phyloP scores from a whole-genome alignment of 805 yeast species.

The Kregervanrija delftensis region DNA sequence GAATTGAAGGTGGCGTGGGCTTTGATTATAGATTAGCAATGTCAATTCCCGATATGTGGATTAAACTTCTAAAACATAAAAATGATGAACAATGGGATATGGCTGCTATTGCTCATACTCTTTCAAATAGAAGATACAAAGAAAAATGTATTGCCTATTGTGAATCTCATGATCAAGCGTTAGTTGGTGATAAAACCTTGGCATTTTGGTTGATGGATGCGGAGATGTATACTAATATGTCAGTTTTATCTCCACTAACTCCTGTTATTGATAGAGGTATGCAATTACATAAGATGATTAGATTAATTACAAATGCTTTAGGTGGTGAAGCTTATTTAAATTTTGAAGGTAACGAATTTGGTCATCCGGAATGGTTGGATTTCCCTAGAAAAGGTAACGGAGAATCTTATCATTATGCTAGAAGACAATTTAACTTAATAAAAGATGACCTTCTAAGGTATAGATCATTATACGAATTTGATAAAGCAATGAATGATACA shows the following conservation, averaged over 20 bases:
- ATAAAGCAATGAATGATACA: conserved; percentile 71
- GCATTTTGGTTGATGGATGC: conserved; percentile 99
- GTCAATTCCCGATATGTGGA: conserved; percentile 99
- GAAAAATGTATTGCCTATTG: conserved; percentile 89
- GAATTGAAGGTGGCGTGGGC: conserved; percentile 78
- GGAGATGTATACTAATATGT: conserved; percentile 96
- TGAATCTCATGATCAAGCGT: conserved; percentile 95
- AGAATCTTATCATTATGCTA: conserved; percentile 86
- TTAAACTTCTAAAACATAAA: conserved; percentile 78
- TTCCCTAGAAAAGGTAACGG: conserved; percentile 88
- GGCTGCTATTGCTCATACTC: conserved; percentile 68
- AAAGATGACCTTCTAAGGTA: conserved; percentile 78
- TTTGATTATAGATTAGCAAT: conserved; percentile 90
- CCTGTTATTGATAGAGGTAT: conserved; percentile 84
- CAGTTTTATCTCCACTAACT: conserved; percentile 62
- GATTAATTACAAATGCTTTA: conserved; percentile 79
- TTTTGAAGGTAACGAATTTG: conserved; percentile 97
- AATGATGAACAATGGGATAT: conserved; percentile 89
- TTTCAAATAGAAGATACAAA: conserved; percentile 81
- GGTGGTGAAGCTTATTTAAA: conserved; percentile 97
- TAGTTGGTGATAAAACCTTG: conserved; percentile 92
- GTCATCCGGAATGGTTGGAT: conserved; percentile 98
- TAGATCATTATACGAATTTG: conserved; percentile 73
- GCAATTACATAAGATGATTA: conserved; percentile 83
- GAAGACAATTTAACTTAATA: conserved; percentile 87